Conservation (phyloP, 306 rosid genomes). For the Fragaria iinumae region DNA sequence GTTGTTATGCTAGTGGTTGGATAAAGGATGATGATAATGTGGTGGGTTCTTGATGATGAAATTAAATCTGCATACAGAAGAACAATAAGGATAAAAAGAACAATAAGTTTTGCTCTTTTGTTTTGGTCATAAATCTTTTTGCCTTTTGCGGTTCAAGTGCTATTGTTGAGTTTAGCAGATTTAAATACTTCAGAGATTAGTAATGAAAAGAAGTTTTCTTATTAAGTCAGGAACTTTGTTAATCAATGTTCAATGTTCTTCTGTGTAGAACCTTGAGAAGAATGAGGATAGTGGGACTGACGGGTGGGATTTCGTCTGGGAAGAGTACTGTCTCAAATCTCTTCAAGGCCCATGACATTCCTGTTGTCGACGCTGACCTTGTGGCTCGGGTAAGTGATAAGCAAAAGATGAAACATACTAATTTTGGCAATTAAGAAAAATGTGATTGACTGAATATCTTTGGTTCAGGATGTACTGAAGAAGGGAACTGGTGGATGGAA, state of each 20-base stretch:
- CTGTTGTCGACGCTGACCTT: constrained; percentile 75
- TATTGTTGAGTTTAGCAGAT: background rate
- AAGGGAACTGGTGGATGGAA: constrained; percentile 75
- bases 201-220: background rate
- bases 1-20: background rate
- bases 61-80: background rate
- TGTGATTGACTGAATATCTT: background rate
- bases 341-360: constrained; percentile 63
- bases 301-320: constrained; percentile 80
- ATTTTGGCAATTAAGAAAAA: background rate
- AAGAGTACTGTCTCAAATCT: constrained; percentile 84
- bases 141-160: background rate
- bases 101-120: background rate
- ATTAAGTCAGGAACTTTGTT: background rate
- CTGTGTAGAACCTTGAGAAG: background rate
- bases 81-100: background rate
- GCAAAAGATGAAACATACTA: background rate
- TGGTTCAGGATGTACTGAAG: constrained; percentile 57
- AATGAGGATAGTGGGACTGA: constrained; percentile 81
- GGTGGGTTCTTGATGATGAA: background rate
- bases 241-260: background rate
- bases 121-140: background rate
- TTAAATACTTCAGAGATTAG: background rate
- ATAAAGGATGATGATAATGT: background rate
- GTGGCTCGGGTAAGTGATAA: constrained; percentile 64